These are phyloP conservation scores for Globisporangium abappressorium DNA, from an alignment of 352 stramenopile genomes.

Conservation along the genomic window DNA sequence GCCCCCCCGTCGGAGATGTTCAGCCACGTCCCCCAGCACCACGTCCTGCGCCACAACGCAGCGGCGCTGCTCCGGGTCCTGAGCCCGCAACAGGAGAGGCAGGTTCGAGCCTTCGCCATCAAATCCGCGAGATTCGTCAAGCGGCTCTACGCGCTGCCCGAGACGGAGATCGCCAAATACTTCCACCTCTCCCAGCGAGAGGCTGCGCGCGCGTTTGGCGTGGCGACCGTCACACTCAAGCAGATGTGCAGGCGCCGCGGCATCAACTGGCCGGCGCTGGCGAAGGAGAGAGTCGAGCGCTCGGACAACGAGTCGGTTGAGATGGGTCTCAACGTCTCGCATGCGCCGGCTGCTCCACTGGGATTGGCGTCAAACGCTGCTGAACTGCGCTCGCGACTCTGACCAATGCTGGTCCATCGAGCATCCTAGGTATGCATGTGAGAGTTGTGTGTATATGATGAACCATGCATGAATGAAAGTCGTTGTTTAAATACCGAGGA, in stretches of 20 bases:
- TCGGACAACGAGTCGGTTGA: not conserved
- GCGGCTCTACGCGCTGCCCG: not conserved
- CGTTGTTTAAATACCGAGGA: not conserved
- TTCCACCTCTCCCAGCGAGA: not conserved
- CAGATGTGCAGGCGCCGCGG: not conserved
- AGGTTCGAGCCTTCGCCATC: not conserved
- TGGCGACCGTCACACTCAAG: not conserved
- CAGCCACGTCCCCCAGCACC: not conserved
- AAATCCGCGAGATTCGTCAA: not conserved
- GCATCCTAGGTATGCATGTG: not conserved
- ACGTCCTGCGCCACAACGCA: not conserved
- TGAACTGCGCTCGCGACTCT: not conserved
- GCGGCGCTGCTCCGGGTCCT: not conserved
- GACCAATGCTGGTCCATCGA: not conserved
- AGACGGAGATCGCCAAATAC: conserved; percentile 2
- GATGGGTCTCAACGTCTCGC: not conserved
- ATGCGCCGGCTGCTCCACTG: not conserved
- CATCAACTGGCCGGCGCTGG: not conserved
- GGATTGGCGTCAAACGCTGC: not conserved
- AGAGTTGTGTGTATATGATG: not conserved
- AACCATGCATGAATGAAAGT: not conserved
- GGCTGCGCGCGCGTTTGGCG: not conserved
- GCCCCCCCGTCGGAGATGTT: not conserved
- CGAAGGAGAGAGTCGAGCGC: not conserved
- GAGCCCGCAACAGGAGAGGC: not conserved